Percentiles rank a stretch among this genome's conserved stretches.
phyloP scores from a whole-genome alignment of 371 early-diverging fungal species.

The Apophysomyces ossiformis region DNA sequence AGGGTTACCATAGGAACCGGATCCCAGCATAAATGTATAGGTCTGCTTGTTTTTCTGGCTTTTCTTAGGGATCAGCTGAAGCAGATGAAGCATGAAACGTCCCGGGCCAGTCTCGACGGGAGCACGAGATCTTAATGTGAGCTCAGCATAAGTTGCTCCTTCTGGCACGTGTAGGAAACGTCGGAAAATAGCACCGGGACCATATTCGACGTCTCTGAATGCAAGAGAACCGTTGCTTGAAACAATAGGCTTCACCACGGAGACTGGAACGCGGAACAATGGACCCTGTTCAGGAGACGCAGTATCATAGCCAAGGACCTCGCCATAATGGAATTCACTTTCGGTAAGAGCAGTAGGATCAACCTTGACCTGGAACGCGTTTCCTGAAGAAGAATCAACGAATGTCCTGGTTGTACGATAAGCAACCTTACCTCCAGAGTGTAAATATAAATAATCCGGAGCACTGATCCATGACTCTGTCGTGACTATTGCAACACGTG shows the following conservation, averaged over 20 bases:
- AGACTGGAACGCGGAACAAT: conserved; percentile 87
- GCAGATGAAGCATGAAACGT: conserved; percentile 63
- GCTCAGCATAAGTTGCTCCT: conserved; percentile 75
- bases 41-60: conserved; percentile 69
- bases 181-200: conserved; percentile 81
- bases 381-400: conserved; percentile 33
- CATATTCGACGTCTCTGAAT: conserved; percentile 67
- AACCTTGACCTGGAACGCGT: conserved; percentile 75
- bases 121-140: conserved; percentile 45
- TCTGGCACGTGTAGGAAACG: conserved; percentile 82
- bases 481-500: conserved; percentile 75
- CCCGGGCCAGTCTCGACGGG: conserved; percentile 56
- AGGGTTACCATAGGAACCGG: conserved; percentile 67
- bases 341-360: conserved; percentile 81
- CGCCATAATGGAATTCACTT: conserved; percentile 79
- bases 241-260: conserved; percentile 82
- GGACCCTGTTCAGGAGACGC: conserved; percentile 74
- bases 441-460: conserved; percentile 80
- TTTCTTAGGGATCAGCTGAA: conserved; percentile 78
- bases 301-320: conserved; percentile 85
- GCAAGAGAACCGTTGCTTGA: conserved; percentile 53
- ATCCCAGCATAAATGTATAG: conserved; percentile 61
- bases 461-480: conserved; percentile 79
- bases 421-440: conserved; percentile 55
- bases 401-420: neutral